These are phyloP conservation scores for Microdochium paspali DNA, from an alignment of 2,329 filamentous ascomycete species.

Conservation along the genomic window DNA sequence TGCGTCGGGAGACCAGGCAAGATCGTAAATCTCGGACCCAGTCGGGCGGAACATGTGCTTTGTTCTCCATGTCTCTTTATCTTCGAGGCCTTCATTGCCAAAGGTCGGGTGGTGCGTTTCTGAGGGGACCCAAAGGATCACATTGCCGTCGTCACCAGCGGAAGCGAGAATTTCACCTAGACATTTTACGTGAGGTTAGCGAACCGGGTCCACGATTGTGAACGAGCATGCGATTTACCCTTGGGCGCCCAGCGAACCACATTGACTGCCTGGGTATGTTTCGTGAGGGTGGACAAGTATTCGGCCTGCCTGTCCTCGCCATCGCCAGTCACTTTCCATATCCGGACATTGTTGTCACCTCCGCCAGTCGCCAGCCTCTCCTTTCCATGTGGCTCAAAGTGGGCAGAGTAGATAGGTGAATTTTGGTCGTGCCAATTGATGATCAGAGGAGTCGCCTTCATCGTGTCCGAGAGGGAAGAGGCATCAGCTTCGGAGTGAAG, in stretches of 20 bases:
- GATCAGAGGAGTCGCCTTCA: slow-evolving; percentile 95
- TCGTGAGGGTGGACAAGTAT: slow-evolving; percentile 83
- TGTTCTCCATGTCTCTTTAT: slow-evolving; percentile 93
- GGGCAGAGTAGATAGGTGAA: slow-evolving; percentile 91
- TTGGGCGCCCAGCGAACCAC: slow-evolving; percentile 93
- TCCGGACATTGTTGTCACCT: slow-evolving; percentile 88
- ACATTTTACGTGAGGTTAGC: too few relatives aligned
- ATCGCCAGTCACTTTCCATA: slow-evolving; percentile 83
- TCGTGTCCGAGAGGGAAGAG: slow-evolving; percentile 33
- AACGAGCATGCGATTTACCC: slow-evolving; percentile 43
- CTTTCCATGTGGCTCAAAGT: slow-evolving; percentile 90
- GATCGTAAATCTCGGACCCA: slow-evolving; percentile 93
- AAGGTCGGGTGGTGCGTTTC: slow-evolving; percentile 62
- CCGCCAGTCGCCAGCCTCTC: slow-evolving; percentile 87
- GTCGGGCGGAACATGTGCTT: slow-evolving; percentile 97
- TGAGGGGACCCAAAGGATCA: slow-evolving; percentile 89
- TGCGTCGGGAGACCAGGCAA: slow-evolving; percentile 98
- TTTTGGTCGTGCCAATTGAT: slow-evolving; percentile 99
- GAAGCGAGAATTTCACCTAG: slow-evolving; percentile 87
- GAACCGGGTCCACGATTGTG: too few relatives aligned
- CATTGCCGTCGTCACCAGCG: slow-evolving; percentile 94
- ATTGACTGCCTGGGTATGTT: slow-evolving; percentile 96
- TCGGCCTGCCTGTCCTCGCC: slow-evolving; percentile 83
- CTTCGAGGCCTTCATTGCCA: slow-evolving; percentile 77
- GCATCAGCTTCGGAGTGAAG: slow-evolving; percentile 5